phyloP scores from a whole-genome alignment of 148 eudicot species.

The Heliamphora exappendiculata region DNA sequence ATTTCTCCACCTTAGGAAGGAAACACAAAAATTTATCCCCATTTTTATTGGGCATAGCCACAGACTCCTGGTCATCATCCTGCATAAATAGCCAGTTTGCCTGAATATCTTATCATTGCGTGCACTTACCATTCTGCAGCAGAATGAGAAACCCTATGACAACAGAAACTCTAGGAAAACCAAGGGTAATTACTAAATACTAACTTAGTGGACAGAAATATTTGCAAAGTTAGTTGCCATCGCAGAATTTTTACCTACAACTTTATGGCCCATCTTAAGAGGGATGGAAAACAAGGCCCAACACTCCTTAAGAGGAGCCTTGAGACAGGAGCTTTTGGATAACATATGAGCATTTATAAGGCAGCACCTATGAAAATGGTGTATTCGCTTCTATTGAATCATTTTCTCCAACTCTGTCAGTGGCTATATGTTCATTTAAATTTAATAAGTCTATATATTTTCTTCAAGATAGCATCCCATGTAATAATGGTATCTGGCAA shows the following conservation, averaged over 20 bases:
- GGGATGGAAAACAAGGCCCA: neutral
- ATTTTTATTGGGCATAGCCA: slow-evolving; percentile 67
- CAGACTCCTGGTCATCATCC: slow-evolving; percentile 79
- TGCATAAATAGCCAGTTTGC: slow-evolving; percentile 18
- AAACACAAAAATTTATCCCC: slow-evolving; percentile 69
- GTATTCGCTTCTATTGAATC: neutral
- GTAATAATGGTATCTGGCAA: too few species aligned
- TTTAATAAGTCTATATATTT: too few species aligned
- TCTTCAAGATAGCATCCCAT: too few species aligned
- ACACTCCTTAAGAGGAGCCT: too few species aligned
- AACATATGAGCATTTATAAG: neutral
- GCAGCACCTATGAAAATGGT: neutral
- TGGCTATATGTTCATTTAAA: too few species aligned
- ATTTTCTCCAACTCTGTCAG: too few species aligned
- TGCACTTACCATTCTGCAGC: neutral
- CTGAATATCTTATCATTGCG: neutral
- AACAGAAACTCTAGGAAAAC: neutral
- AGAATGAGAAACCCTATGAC: neutral
- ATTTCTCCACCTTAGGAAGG: slow-evolving; percentile 75
- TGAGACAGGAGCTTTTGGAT: neutral
- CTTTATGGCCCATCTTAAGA: neutral
- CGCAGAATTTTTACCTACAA: neutral
- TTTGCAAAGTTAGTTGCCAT: neutral
- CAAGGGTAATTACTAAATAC: neutral
- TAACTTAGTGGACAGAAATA: neutral